Conservation (phyloP, 2,329 filamentous ascomycete genomes). For the Apiospora hydei region DNA sequence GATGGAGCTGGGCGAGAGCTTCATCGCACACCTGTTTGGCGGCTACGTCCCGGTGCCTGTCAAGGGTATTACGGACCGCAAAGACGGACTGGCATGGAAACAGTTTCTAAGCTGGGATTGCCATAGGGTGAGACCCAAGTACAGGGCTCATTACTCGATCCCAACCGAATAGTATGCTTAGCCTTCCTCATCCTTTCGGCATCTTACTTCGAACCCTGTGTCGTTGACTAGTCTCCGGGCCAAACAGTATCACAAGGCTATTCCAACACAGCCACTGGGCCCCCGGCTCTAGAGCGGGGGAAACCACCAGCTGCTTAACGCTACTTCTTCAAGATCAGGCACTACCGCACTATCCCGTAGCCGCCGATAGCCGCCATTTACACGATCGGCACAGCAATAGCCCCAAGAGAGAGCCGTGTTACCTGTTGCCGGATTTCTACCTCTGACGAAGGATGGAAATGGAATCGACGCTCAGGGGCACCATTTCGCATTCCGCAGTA, state of each 20-base stretch:
- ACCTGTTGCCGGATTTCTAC: slow-evolving; percentile 38
- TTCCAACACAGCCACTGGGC: slow-evolving; percentile 33
- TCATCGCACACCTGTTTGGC: slow-evolving; percentile 43
- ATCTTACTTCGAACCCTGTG: background rate
- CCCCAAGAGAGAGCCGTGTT: slow-evolving; percentile 28
- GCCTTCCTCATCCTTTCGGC: background rate
- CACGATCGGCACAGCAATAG: background rate
- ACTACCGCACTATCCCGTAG: background rate
- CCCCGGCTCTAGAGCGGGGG: background rate
- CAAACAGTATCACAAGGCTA: slow-evolving; percentile 35
- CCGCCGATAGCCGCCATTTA: background rate
- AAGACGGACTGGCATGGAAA: slow-evolving; percentile 40
- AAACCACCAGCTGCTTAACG: no score
- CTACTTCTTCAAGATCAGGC: slow-evolving; percentile 3
- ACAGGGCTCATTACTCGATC: slow-evolving; percentile 44
- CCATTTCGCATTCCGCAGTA: slow-evolving; percentile 42
- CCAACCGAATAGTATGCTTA: slow-evolving; percentile 42
- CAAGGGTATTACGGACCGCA: slow-evolving; percentile 27
- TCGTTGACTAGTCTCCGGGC: slow-evolving; percentile 5
- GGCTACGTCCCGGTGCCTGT: slow-evolving; percentile 44
- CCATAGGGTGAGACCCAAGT: slow-evolving; percentile 41
- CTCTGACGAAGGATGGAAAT: slow-evolving; percentile 36
- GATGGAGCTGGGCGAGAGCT: slow-evolving; percentile 47
- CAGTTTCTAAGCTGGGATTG: slow-evolving; percentile 43
- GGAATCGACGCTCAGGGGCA: slow-evolving; percentile 38